Base-by-base conservation (phyloP, 1,139 yeast species). In the Sugiyamaella xylanicola region DNA sequence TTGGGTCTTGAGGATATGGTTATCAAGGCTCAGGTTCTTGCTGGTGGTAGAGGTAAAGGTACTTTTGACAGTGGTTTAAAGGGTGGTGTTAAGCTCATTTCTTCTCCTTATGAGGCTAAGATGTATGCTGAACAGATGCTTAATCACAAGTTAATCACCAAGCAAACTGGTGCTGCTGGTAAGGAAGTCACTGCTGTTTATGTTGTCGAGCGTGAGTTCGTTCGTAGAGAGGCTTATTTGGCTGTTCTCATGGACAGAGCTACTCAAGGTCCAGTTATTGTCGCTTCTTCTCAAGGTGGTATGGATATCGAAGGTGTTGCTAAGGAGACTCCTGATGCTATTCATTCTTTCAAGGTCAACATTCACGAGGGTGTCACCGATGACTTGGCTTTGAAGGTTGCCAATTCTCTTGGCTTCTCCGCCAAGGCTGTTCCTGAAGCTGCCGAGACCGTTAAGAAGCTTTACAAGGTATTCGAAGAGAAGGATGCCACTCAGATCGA, bases 21-120 rank as follows among this genome's bases (percentile, higher is more conserved):
- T 63, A 83, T 93, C 74, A 93, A 93, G 81, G 99, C 99, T 59
- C 99, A 93, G 79, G 98, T 96, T 54, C 82, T 95, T 70, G 92
- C 99, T 59, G 99, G 99, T 77, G 99, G 99, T 72, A 87, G 99
- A 77, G 99, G 99, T 78, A 93, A 93, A 76, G 99, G 99, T 63
- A 92, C 89, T 76, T 92, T 93, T 66, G 97, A 91, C 77, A 85
- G 85, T 67, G 99, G 99, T 51, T 84, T 90, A 73, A 86, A 92
- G 77, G 96, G 98, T 57, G 99, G 99, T 78, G 97, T 93, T 71
- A 87, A 90, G 77, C 81, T 93, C 75, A 88, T 90, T 67, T 80
- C 86, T 59, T 80, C 95, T 56, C 86, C 97, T 50, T 86, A 86
- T 69, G 95, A 93, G 77, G 97, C 96, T 58, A 80, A 80, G 73